phyloP scores from a whole-genome alignment of 2,329 filamentous ascomycete species.

The Tolypocladium ophioglossoides region DNA sequence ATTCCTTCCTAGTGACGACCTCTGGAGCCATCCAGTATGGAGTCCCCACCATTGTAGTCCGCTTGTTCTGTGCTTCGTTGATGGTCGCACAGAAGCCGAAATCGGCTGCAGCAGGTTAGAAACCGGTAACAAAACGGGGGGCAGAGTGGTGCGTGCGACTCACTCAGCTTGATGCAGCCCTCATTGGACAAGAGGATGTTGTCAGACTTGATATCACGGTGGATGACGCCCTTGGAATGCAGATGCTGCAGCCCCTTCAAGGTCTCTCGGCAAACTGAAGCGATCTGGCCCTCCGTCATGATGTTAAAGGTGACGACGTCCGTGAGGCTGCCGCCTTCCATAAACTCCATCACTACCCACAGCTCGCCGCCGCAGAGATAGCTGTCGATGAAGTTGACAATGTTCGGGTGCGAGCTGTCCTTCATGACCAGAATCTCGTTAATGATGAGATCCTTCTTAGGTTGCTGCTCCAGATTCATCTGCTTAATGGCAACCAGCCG shows the following conservation, averaged over 20 bases:
- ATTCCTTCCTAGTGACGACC: constrained; percentile 94
- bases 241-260: constrained; percentile 86
- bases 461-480: constrained; percentile 98
- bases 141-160: constrained; percentile 21
- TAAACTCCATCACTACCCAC: constrained; percentile 99
- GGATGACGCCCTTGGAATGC: constrained; percentile 95
- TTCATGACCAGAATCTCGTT: constrained; percentile 99
- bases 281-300: constrained; percentile 96
- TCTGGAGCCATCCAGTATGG: constrained; percentile 99
- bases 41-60: constrained; percentile 97
- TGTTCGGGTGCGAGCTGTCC: constrained; percentile 95
- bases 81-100: constrained; percentile 99
- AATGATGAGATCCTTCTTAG: constrained; percentile 98
- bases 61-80: constrained; percentile 93
- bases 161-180: constrained; percentile 95
- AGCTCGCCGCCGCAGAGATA: constrained; percentile 82
- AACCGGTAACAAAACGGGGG: neutral
- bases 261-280: constrained; percentile 89
- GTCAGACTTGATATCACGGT: constrained; percentile 98
- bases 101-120: constrained; percentile 53
- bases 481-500: constrained; percentile 96
- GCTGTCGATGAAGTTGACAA: constrained; percentile 99
- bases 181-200: constrained; percentile 92
- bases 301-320: constrained; percentile 99
- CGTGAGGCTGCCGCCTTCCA: constrained; percentile 95